A percentile compares a stretch with the other conserved stretches of the same genome.
phyloP scores from a whole-genome alignment of 2,329 filamentous ascomycete species.

The Xylaria sp. region DNA sequence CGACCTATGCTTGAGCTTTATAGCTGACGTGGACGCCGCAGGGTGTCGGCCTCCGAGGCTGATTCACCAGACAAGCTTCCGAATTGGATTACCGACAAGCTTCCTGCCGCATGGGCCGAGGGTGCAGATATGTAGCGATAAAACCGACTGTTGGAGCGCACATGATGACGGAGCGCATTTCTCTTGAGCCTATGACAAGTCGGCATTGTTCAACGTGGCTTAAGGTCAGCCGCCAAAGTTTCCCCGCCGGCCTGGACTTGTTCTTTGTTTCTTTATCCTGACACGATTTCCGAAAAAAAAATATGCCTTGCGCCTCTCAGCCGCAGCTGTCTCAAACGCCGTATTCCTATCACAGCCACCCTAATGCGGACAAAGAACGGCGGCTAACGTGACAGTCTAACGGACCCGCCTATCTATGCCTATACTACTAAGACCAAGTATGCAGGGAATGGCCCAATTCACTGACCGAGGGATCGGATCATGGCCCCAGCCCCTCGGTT shows the following conservation, averaged over 20 bases:
- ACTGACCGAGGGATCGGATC: too few species aligned
- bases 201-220: neutral
- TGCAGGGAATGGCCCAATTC: too few species aligned
- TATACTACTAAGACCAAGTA: too few species aligned
- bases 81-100: slow-evolving; percentile 21
- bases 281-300: neutral
- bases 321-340: slow-evolving; percentile 1
- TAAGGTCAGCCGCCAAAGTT: neutral
- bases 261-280: neutral
- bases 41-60: neutral
- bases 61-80: neutral
- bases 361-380: too few species aligned
- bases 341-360: too few species aligned
- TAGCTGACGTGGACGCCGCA: neutral
- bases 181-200: neutral
- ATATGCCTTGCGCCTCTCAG: slow-evolving; percentile 16
- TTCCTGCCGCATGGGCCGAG: neutral
- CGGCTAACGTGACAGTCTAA: too few species aligned
- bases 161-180: neutral
- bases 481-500: too few species aligned
- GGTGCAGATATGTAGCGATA: neutral
- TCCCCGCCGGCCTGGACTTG: neutral
- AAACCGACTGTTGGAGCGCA: neutral
- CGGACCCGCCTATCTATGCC: too few species aligned
- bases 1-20: neutral